A percentile compares a stretch with the other conserved stretches of the same genome.
Conservation (phyloP, 2,329 filamentous ascomycete species). For the Fusarium foetens region DNA sequence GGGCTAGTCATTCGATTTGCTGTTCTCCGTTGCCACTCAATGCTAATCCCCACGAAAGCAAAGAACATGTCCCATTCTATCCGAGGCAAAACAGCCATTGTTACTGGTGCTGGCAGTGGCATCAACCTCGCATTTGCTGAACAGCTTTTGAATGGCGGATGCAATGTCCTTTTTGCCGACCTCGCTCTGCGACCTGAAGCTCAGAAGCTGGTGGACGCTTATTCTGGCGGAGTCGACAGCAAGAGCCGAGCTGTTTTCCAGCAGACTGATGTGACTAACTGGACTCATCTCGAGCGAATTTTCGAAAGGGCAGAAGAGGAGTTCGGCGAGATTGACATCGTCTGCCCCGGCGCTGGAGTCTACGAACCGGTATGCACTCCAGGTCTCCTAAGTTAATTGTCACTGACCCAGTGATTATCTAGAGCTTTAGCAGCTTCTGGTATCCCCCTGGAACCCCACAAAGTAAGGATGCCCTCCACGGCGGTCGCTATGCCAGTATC, state of each 20-base stretch:
- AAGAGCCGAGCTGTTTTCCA: not conserved
- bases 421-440: not conserved
- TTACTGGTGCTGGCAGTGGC: not conserved
- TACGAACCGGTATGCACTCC: not conserved
- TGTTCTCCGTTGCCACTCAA: not conserved
- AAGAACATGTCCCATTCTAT: not conserved
- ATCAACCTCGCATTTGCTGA: not conserved
- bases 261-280: not conserved
- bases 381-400: accelerated
- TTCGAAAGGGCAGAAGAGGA: not conserved
- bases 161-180: not conserved
- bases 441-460: not conserved
- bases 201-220: not conserved
- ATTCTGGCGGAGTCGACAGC: not conserved
- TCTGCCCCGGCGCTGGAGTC: not conserved
- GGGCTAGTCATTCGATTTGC: not conserved
- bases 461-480: not conserved
- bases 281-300: not conserved
- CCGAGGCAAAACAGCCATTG: not conserved
- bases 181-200: not conserved
- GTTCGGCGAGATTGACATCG: not conserved
- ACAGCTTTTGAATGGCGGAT: not conserved
- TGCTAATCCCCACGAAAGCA: too few species aligned
- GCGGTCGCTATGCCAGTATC: not conserved
- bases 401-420: not conserved